A percentile compares a stretch with the other conserved stretches of the same genome.
Evolutionary conservation across 2,329 filamentous ascomycete species (phyloP).

Genomic region (Lithohypha guttulata): DNA sequence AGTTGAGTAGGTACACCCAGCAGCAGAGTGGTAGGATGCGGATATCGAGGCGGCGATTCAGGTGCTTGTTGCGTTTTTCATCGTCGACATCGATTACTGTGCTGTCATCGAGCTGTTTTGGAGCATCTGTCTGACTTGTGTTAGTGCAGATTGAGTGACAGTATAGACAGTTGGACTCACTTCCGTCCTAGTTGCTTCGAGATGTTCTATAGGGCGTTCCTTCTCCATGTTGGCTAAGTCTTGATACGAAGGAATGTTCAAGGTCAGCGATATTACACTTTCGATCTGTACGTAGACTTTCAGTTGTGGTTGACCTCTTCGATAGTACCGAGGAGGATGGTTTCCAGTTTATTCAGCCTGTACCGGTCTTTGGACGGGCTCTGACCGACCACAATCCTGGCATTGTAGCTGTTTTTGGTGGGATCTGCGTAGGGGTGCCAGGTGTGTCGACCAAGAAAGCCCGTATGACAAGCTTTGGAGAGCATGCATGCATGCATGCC

Average conservation of each 20-base stretch:
- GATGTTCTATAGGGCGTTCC: too few relatives aligned
- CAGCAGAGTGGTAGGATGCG: constrained; percentile 55
- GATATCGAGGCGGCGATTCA: constrained; percentile 34
- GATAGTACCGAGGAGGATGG: too few relatives aligned
- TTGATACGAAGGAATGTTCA: too few relatives aligned
- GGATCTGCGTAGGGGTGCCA: not conserved
- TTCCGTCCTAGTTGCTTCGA: too few relatives aligned
- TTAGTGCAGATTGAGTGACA: constrained; percentile 33
- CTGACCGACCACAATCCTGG: constrained; percentile 16
- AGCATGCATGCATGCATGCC: constrained; percentile 13
- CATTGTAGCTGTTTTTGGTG: not conserved
- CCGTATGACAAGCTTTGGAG: constrained; percentile 17
- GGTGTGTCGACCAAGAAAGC: constrained; percentile 13
- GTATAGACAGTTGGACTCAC: too few relatives aligned
- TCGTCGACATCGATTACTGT: constrained; percentile 1
- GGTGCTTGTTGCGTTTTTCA: constrained; percentile 10
- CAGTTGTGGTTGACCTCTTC: too few relatives aligned
- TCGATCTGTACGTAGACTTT: too few relatives aligned
- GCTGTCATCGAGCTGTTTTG: constrained; percentile 23
- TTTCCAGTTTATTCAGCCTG: too few relatives aligned
- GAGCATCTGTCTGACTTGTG: constrained; percentile 23
- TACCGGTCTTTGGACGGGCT: too few relatives aligned
- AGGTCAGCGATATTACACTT: too few relatives aligned
- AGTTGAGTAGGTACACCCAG: constrained; percentile 56
- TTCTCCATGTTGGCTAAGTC: too few relatives aligned